A percentile compares a stretch with the other conserved stretches of the same genome.
Evolutionary conservation across 495 filamentous ascomycete species (phyloP).

Genomic region (Cenococcum geophilum): DNA sequence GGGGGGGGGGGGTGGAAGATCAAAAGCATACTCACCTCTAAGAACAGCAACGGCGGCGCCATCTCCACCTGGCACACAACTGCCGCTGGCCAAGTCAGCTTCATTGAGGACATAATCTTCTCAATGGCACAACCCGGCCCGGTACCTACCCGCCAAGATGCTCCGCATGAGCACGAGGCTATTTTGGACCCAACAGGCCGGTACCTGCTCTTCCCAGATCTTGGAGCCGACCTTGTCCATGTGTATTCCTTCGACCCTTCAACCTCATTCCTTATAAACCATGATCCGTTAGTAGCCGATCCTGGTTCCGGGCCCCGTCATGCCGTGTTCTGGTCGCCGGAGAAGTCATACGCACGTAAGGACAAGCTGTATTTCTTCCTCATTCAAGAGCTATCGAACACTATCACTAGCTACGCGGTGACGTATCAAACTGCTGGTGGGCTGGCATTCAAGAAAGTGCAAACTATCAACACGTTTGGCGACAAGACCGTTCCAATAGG

Average conservation of each 20-base stretch:
- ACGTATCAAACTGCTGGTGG: conserved; percentile 28
- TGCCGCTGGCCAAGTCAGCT: conserved; percentile 23
- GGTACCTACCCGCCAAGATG: conserved; percentile 31
- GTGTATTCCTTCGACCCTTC: conserved; percentile 30
- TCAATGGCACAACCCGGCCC: conserved; percentile 24
- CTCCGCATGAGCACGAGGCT: conserved; percentile 36
- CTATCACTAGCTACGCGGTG: conserved; percentile 34
- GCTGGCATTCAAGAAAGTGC: conserved; percentile 31
- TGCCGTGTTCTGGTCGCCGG: conserved; percentile 35
- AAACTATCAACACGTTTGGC: conserved; percentile 29
- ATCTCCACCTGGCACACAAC: conserved; percentile 15
- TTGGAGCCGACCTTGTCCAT: conserved; percentile 36
- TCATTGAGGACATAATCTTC: conserved; percentile 32
- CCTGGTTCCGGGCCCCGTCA: conserved; percentile 38
- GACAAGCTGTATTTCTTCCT: conserved; percentile 24
- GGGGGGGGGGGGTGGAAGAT: neutral
- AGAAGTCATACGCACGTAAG: neutral
- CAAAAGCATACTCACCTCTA: neutral
- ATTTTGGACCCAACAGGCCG: conserved; percentile 39
- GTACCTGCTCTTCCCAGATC: conserved; percentile 40
- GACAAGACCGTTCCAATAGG: conserved; percentile 22
- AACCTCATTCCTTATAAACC: conserved; percentile 24
- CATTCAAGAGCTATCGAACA: conserved; percentile 33
- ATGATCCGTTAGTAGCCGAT: conserved; percentile 20
- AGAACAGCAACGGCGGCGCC: conserved; percentile 15